Percentiles rank a stretch among this genome's conserved stretches.
These are phyloP conservation scores for Phanerodontia chrysosporium DNA, from an alignment of 768 basidiomycete genomes.

Conservation along the genomic window DNA sequence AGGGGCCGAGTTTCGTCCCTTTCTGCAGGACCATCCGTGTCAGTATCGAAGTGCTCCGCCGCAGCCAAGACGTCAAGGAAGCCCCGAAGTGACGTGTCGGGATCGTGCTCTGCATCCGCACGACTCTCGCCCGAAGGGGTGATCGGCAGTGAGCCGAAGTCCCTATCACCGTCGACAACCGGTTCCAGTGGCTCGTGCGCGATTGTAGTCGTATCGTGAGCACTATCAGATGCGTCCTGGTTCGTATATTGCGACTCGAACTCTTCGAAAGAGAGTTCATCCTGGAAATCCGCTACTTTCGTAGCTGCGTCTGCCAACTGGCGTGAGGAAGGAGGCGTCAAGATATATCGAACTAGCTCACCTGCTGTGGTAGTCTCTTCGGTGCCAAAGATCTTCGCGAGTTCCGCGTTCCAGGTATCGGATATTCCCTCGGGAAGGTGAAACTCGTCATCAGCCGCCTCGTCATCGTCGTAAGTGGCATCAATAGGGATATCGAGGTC, in stretches of 20 bases:
- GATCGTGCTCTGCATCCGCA: neutral
- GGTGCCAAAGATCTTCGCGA: neutral
- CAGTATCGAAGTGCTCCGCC: neutral
- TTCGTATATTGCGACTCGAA: slow-evolving; percentile 5
- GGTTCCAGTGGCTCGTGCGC: slow-evolving; percentile 14
- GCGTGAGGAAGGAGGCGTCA: neutral
- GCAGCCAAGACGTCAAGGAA: neutral
- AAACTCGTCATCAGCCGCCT: neutral
- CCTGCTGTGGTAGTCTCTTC: neutral
- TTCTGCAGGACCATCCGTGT: no score
- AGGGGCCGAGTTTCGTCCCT: neutral
- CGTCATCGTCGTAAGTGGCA: neutral
- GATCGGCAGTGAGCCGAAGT: slow-evolving; percentile 17
- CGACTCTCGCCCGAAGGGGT: neutral
- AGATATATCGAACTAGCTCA: neutral
- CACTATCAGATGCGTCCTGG: slow-evolving; percentile 3
- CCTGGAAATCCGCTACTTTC: neutral
- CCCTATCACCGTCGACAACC: slow-evolving; percentile 5
- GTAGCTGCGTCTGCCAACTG: neutral
- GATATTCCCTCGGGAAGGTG: neutral
- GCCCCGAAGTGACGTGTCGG: neutral
- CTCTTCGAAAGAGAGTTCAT: neutral
- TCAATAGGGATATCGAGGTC: slow-evolving; percentile 18
- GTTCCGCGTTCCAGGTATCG: neutral
- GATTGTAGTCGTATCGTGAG: neutral